These are phyloP conservation scores for Triticum turgidum DNA, from an alignment of 176 grass and related monocot species.

Conservation along the genomic window DNA sequence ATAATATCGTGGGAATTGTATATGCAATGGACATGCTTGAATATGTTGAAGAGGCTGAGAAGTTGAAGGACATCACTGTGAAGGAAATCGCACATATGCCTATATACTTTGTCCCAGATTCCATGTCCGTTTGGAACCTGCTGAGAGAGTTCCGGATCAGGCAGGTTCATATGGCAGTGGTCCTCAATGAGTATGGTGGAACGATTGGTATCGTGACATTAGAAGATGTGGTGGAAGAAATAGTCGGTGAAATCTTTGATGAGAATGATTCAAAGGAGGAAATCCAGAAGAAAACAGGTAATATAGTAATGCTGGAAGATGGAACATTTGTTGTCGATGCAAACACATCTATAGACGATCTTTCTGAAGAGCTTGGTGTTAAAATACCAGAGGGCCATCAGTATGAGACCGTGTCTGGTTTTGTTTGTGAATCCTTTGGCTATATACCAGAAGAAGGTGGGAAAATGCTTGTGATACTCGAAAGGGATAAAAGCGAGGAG, in stretches of 20 bases:
- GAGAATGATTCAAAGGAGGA: conserved; percentile 99
- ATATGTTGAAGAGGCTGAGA: conserved; percentile 92
- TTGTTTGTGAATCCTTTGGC: conserved; percentile 94
- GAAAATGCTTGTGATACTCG: conserved; percentile 77
- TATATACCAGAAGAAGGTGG: conserved; percentile 88
- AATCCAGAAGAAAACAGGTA: conserved; percentile 95
- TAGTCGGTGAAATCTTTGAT: conserved; percentile 97
- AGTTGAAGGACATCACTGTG: conserved; percentile 82
- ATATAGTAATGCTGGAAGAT: conserved; percentile 89
- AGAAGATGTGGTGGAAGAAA: conserved; percentile 99
- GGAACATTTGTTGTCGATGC: conserved; percentile 96
- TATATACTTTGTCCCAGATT: conserved; percentile 98
- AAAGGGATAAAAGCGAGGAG: conserved; percentile 67
- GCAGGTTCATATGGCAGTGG: conserved; percentile 99
- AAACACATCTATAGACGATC: conserved; percentile 94
- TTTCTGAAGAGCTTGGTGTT: conserved; percentile 89
- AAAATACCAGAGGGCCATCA: conserved; percentile 98
- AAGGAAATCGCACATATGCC: conserved; percentile 85
- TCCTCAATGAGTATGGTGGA: conserved; percentile 98
- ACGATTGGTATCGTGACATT: conserved; percentile 98
- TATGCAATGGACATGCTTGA: conserved; percentile 99
- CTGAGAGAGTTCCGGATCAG: conserved; percentile 94
- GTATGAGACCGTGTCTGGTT: conserved; percentile 92
- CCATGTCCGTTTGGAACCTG: conserved; percentile 96
- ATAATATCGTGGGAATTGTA: conserved; percentile 99